Evolutionary conservation across 1,139 yeast genomes (phyloP).

Genomic region (Pichia sp.): DNA sequence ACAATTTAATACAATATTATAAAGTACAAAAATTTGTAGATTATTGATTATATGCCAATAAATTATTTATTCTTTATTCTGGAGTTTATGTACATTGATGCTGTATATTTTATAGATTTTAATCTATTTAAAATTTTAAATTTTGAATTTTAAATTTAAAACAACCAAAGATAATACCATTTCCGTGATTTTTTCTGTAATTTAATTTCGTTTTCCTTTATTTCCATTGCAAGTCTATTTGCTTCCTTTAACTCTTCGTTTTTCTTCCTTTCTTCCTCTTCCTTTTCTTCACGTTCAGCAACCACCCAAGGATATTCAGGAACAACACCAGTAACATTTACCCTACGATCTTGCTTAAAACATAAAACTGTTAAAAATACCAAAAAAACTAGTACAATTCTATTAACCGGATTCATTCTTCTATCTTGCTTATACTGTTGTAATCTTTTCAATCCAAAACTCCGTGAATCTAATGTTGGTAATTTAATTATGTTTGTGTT

Average conservation of each 20-base stretch:
- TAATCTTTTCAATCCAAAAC: conserved; percentile 39
- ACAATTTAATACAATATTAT: too few species aligned
- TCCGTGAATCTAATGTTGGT: conserved; percentile 41
- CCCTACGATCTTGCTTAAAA: conserved; percentile 43
- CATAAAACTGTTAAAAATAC: conserved; percentile 41
- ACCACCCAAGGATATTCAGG: conserved; percentile 31
- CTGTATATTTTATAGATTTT: too few species aligned
- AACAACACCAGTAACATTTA: conserved; percentile 46
- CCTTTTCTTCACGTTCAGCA: conserved; percentile 34
- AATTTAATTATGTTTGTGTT: conserved; percentile 31
- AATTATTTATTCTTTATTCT: too few species aligned
- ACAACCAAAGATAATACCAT: conserved; percentile 43
- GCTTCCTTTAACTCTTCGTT: conserved; percentile 1
- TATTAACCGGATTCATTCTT: conserved; percentile 50
- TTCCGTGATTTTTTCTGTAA: conserved; percentile 13
- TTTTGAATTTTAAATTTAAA: neutral
- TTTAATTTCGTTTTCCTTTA: neutral
- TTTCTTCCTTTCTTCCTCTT: conserved; percentile 9
- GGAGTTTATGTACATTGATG: too few species aligned
- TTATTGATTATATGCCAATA: too few species aligned
- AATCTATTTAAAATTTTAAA: too few species aligned
- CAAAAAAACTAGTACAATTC: conserved; percentile 41
- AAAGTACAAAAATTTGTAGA: too few species aligned
- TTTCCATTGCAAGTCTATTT: neutral
- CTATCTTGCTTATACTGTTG: conserved; percentile 43